Evolutionary conservation across 2,329 filamentous ascomycete genomes (phyloP).

Genomic region (Stachybotrys chartarum): DNA sequence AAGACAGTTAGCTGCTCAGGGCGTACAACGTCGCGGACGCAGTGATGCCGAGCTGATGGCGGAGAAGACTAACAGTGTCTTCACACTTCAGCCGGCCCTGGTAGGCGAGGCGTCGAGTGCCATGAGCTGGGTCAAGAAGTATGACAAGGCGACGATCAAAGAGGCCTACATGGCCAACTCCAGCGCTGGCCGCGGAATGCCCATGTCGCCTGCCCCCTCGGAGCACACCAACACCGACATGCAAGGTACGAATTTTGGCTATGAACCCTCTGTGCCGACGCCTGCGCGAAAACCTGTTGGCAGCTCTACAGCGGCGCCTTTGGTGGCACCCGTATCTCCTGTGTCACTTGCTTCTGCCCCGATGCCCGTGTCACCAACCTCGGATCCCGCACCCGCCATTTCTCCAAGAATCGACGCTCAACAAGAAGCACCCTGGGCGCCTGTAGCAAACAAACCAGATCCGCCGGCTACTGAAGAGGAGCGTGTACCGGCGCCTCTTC

Average conservation of each 20-base stretch:
- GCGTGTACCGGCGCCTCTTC: slow-evolving; percentile 13
- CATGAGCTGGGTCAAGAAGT: slow-evolving; percentile 94
- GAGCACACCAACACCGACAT: slow-evolving; percentile 19
- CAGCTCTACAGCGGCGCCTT: neutral
- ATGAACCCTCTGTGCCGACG: neutral
- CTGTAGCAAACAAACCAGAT: neutral
- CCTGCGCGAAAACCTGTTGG: neutral
- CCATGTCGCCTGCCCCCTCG: slow-evolving; percentile 25
- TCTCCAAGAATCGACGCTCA: neutral
- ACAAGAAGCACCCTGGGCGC: neutral
- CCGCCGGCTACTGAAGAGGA: slow-evolving; percentile 3
- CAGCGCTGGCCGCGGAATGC: slow-evolving; percentile 60
- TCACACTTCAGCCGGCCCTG: slow-evolving; percentile 80
- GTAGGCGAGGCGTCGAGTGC: slow-evolving; percentile 83
- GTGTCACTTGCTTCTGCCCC: neutral
- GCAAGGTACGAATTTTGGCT: neutral
- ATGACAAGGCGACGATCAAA: slow-evolving; percentile 82
- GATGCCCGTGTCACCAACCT: neutral
- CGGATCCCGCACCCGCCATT: neutral
- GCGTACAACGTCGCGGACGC: slow-evolving; percentile 40
- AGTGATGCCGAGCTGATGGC: slow-evolving; percentile 49
- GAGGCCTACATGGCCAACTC: slow-evolving; percentile 76
- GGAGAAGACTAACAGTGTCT: slow-evolving; percentile 79
- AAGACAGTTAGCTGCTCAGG: slow-evolving; percentile 32
- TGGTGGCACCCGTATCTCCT: neutral